Conservation (phyloP, 768 basidiomycete species). For the Hericium erinaceus region DNA sequence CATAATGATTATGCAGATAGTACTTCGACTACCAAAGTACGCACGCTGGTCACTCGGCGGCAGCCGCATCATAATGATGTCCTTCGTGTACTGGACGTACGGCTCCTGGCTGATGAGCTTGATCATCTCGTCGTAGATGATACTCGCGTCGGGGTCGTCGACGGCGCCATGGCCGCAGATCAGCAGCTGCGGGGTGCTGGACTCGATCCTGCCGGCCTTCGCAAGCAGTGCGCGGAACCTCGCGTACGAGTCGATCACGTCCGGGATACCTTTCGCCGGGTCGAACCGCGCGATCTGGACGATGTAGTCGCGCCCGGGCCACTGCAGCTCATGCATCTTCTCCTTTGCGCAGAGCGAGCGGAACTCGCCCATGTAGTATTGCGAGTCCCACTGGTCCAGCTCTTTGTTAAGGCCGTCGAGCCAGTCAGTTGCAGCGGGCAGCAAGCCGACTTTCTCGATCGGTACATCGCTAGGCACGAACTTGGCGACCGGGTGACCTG, state of each 20-base stretch:
- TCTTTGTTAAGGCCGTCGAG: slow-evolving; percentile 95
- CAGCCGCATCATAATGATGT: slow-evolving; percentile 39
- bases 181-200: slow-evolving; percentile 65
- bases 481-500: slow-evolving; percentile 83
- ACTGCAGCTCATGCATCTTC: slow-evolving; percentile 70
- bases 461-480: slow-evolving; percentile 88
- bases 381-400: slow-evolving; percentile 68
- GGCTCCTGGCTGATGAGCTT: slow-evolving; percentile 36
- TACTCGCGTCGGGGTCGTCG: slow-evolving; percentile 91
- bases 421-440: slow-evolving; percentile 85
- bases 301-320: slow-evolving; percentile 79
- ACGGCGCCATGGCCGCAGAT: slow-evolving; percentile 89
- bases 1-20: not conserved
- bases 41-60: slow-evolving; percentile 79
- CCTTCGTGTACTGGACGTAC: slow-evolving; percentile 31
- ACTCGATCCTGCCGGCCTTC: slow-evolving; percentile 30
- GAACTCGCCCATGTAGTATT: slow-evolving; percentile 88
- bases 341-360: slow-evolving; percentile 66
- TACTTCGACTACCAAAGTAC: slow-evolving; percentile 19
- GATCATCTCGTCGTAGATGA: slow-evolving; percentile 77
- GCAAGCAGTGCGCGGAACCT: slow-evolving; percentile 64
- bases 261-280: slow-evolving; percentile 75
- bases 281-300: slow-evolving; percentile 94
- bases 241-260: slow-evolving; percentile 81
- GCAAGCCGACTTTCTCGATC: slow-evolving; percentile 54